A percentile compares a stretch with the other conserved stretches of the same genome.
These are phyloP conservation scores for Dendrocalamus sinicus DNA, from an alignment of 176 grass and related monocot genomes.

Conservation along the genomic window DNA sequence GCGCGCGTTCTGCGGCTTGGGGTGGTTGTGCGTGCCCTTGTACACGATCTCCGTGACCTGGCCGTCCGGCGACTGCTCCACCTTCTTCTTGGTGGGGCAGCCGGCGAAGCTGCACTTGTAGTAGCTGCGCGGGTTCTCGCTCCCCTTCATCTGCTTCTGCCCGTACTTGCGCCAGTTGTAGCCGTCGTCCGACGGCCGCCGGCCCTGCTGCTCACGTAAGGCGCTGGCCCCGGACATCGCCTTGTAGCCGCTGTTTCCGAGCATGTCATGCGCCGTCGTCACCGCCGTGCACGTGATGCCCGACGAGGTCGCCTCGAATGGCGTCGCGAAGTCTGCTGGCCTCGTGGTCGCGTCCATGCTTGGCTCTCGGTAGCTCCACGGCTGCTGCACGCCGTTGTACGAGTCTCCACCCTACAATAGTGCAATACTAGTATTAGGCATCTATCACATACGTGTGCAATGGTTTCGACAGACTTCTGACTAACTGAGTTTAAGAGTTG, in stretches of 20 bases:
- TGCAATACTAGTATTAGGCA: background rate
- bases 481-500: background rate
- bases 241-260: slow-evolving; percentile 2
- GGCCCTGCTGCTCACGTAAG: slow-evolving; percentile 53
- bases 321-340: slow-evolving; percentile 21
- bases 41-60: slow-evolving; percentile 95
- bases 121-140: slow-evolving; percentile 94
- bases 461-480: background rate
- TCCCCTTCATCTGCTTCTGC: slow-evolving; percentile 96
- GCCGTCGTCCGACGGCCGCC: slow-evolving; percentile 72
- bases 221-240: background rate
- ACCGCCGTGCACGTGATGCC: background rate
- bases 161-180: slow-evolving; percentile 99
- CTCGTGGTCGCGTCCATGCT: slow-evolving; percentile 20
- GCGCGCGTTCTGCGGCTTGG: slow-evolving; percentile 61
- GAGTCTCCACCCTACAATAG: slow-evolving; percentile 33
- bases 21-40: slow-evolving; percentile 87
- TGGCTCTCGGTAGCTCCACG: slow-evolving; percentile 58
- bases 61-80: slow-evolving; percentile 77
- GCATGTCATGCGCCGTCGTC: background rate
- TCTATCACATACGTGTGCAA: background rate
- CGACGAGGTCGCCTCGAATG: slow-evolving; percentile 39
- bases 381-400: slow-evolving; percentile 44
- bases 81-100: slow-evolving; percentile 94
- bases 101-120: slow-evolving; percentile 93